Evolutionary conservation across 148 eudicot species (phyloP).

Genomic region (Tetragonia tetragonoides): DNA sequence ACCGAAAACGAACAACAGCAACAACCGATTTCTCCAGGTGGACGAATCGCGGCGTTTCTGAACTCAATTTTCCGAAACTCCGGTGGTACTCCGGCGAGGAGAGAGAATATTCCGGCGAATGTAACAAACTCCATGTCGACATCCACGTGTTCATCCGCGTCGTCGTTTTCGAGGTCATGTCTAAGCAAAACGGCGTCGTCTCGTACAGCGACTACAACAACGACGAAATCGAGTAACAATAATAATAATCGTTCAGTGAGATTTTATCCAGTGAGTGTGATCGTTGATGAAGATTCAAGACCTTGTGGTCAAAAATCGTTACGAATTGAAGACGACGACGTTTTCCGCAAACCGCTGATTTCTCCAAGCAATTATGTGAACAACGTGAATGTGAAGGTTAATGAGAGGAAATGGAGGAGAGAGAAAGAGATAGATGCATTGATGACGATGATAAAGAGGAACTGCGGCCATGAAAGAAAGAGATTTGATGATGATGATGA

Average conservation of each 20-base stretch:
- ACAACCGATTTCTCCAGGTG: conserved; percentile 80
- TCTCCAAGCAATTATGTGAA: background rate
- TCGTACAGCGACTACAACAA: background rate
- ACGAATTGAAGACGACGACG: conserved; percentile 4
- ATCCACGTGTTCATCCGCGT: conserved; percentile 36
- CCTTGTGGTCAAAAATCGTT: conserved; percentile 38
- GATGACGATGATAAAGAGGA: conserved; percentile 24
- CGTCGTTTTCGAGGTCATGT: conserved; percentile 54
- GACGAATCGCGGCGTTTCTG: conserved; percentile 60
- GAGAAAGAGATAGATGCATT: conserved; percentile 30
- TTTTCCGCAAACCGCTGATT: background rate
- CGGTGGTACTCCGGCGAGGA: conserved; percentile 28
- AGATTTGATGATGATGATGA: background rate
- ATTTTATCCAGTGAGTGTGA: conserved; percentile 41
- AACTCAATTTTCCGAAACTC: conserved; percentile 59
- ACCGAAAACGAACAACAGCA: conserved; percentile 10
- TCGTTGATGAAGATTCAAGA: conserved; percentile 36
- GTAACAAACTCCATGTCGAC: background rate
- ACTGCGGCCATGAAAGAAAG: conserved; percentile 1
- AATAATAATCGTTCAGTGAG: conserved; percentile 46
- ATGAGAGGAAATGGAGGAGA: conserved; percentile 15
- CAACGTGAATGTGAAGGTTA: background rate
- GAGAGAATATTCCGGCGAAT: too few species aligned
- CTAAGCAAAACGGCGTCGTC: conserved; percentile 43
- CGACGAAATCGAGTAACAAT: conserved; percentile 1